A percentile compares a stretch with the other conserved stretches of the same genome.
These are phyloP conservation scores for Solanum hybrid DNA, from an alignment of 305 asterid genomes.

Conservation along the genomic window DNA sequence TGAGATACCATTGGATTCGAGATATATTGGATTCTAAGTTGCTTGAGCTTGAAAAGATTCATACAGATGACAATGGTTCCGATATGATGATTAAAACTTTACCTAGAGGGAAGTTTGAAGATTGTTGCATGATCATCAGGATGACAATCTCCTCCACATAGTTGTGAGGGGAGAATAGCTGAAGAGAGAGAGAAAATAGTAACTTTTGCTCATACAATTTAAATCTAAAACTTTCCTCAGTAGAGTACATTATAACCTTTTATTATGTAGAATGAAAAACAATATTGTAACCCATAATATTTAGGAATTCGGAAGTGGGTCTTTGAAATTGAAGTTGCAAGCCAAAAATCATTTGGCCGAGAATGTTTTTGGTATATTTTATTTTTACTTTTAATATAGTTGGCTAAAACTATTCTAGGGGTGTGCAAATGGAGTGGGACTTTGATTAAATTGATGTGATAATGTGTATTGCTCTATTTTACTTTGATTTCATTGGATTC, in stretches of 20 bases:
- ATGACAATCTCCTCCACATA: neutral
- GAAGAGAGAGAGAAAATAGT: neutral
- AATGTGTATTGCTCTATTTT: neutral
- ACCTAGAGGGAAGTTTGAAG: neutral
- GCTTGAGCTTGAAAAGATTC: neutral
- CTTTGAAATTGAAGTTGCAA: neutral
- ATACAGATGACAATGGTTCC: neutral
- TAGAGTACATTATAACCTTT: too few relatives aligned
- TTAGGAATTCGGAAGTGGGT: neutral
- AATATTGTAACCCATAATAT: neutral
- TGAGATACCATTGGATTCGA: neutral
- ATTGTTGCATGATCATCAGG: neutral
- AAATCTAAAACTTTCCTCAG: neutral
- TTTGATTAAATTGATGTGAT: neutral
- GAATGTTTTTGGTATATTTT: neutral
- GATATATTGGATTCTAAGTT: neutral
- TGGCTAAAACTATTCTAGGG: neutral
- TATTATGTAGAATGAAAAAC: neutral
- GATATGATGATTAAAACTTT: neutral
- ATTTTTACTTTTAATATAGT: too few relatives aligned
- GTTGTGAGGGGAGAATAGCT: neutral
- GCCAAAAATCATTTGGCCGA: neutral
- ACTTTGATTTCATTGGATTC: neutral
- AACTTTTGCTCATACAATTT: neutral
- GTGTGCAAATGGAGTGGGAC: neutral